A percentile compares a stretch with the other conserved stretches of the same genome.
These are phyloP conservation scores for Boletellus emodensis DNA, from an alignment of 768 basidiomycete genomes.

Conservation along the genomic window DNA sequence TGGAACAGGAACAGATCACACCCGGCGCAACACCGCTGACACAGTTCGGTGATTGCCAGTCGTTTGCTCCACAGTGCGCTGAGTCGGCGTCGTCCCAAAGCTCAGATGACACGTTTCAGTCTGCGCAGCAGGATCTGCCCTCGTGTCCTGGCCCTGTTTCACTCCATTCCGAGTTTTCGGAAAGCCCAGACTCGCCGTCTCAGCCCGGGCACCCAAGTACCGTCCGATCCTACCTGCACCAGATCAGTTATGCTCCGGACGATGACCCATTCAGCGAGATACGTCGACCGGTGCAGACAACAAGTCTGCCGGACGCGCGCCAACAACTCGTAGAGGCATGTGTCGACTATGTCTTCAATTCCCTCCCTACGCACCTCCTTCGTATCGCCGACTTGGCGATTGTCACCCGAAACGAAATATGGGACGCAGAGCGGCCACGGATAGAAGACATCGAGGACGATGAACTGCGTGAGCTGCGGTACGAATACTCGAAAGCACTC, in stretches of 20 bases:
- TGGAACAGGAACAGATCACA: background rate
- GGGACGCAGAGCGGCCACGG: slow-evolving; percentile 9
- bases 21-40: background rate
- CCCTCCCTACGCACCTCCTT: slow-evolving; percentile 16
- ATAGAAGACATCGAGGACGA: background rate
- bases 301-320: too few species aligned
- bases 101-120: background rate
- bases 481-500: too few species aligned
- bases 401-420: slow-evolving; percentile 8
- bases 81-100: background rate
- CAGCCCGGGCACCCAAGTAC: background rate
- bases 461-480: too few species aligned
- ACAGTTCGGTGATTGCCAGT: background rate
- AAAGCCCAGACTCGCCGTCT: background rate
- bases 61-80: background rate
- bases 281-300: too few species aligned
- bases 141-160: background rate
- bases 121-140: background rate
- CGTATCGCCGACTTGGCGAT: slow-evolving; percentile 14
- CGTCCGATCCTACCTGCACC: background rate
- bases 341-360: slow-evolving; percentile 13
- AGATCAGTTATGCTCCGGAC: background rate
- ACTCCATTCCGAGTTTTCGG: background rate
- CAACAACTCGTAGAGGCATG: too few species aligned
- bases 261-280: too few species aligned